Percentiles rank a stretch among this genome's conserved stretches.
Conservation (phyloP, 768 basidiomycete genomes). For the Russula earlei region DNA sequence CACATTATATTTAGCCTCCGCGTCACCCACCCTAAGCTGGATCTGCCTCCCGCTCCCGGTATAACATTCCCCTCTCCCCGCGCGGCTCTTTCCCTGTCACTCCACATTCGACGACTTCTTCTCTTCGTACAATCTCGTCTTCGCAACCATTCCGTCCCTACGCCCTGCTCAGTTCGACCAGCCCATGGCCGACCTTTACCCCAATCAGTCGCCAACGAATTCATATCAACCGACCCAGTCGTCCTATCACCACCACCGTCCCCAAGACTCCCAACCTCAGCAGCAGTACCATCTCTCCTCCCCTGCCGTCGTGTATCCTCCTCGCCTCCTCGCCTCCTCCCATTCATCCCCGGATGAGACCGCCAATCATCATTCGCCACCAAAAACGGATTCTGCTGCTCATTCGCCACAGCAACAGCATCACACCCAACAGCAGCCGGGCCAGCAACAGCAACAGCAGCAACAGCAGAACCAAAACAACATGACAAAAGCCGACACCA, state of each 20-base stretch:
- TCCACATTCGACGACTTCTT: slow-evolving; percentile 17
- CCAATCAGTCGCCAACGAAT: slow-evolving; percentile 18
- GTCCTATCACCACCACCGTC: slow-evolving; percentile 17
- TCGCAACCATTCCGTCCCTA: slow-evolving; percentile 30
- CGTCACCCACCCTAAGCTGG: slow-evolving; percentile 25
- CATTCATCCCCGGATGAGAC: slow-evolving; percentile 19
- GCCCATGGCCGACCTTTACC: slow-evolving; percentile 23
- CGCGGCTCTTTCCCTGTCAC: slow-evolving; percentile 19
- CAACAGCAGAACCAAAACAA: slow-evolving; percentile 2
- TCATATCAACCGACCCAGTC: slow-evolving; percentile 15
- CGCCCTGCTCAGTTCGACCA: slow-evolving; percentile 33
- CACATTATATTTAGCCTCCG: slow-evolving; percentile 24
- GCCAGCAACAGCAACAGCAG: background rate
- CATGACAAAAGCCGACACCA: slow-evolving; percentile 19
- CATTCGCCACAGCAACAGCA: slow-evolving; percentile 17
- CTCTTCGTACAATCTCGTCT: slow-evolving; percentile 15
- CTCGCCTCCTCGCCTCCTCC: slow-evolving; percentile 15
- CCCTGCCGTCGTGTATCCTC: slow-evolving; percentile 15
- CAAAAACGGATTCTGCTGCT: slow-evolving; percentile 14
- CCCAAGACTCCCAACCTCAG: slow-evolving; percentile 13
- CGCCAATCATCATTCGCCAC: slow-evolving; percentile 14
- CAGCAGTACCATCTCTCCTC: slow-evolving; percentile 13
- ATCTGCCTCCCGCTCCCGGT: slow-evolving; percentile 25
- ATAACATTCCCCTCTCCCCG: slow-evolving; percentile 20
- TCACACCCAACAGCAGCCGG: background rate